Conservation (phyloP, 306 rosid genomes). For the Sphenostylis stenocarpa region DNA sequence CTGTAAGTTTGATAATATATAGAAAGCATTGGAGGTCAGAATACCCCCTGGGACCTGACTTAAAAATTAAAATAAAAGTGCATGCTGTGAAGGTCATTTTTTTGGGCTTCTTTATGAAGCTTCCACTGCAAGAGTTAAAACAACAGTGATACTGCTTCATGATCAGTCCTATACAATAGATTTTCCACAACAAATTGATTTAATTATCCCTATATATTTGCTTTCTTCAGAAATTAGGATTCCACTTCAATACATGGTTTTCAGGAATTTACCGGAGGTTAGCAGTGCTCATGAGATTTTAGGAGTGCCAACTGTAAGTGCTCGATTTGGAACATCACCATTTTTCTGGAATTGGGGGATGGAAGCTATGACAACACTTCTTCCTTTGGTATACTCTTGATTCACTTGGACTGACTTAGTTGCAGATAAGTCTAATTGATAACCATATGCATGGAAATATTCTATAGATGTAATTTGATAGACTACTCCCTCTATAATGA, state of each 20-base stretch:
- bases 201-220: constrained; percentile 29
- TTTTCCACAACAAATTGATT: constrained; percentile 20
- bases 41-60: constrained; percentile 2
- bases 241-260: constrained; percentile 40
- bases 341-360: constrained; percentile 99
- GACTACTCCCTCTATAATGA: background rate
- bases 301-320: constrained; percentile 90
- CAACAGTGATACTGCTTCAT: constrained; percentile 10
- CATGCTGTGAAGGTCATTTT: constrained; percentile 22
- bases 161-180: background rate
- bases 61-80: constrained; percentile 19
- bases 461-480: background rate
- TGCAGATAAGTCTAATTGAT: constrained; percentile 16
- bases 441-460: constrained; percentile 16
- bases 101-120: constrained; percentile 16
- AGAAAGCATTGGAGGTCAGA: constrained; percentile 24
- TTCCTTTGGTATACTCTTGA: constrained; percentile 59
- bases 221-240: constrained; percentile 39
- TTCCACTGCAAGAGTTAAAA: background rate
- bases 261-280: constrained; percentile 95
- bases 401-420: constrained; percentile 8
- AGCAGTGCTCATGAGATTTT: constrained; percentile 80
- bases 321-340: constrained; percentile 94
- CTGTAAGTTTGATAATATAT: constrained; percentile 61
- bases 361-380: constrained; percentile 72